These are phyloP conservation scores for Beauveria caledonica DNA, from an alignment of 2,329 filamentous ascomycete species.

Conservation along the genomic window DNA sequence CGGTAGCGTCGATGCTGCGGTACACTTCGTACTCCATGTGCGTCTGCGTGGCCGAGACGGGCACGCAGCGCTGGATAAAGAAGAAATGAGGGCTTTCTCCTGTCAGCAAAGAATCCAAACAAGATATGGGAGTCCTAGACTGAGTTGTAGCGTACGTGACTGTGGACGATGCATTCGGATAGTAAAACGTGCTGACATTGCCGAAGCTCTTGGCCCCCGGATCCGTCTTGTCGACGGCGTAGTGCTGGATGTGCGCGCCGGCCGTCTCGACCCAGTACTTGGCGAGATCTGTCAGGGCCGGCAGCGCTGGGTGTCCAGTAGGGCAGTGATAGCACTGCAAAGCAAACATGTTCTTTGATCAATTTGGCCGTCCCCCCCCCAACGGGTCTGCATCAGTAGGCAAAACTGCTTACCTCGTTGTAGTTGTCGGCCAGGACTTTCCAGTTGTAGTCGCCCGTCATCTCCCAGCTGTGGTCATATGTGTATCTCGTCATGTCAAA, in stretches of 20 bases:
- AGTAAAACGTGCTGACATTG: constrained; percentile 31
- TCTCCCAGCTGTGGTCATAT: constrained; percentile 25
- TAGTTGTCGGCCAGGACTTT: constrained; percentile 38
- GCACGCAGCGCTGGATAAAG: constrained; percentile 43
- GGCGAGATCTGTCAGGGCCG: constrained; percentile 45
- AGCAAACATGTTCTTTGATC: too few relatives aligned
- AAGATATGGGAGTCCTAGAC: too few relatives aligned
- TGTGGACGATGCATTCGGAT: constrained; percentile 30
- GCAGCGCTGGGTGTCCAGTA: constrained; percentile 49
- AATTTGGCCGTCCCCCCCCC: too few relatives aligned
- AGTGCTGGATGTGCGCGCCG: constrained; percentile 33
- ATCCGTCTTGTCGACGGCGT: constrained; percentile 24
- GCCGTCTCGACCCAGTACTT: constrained; percentile 45
- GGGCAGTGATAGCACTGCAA: constrained; percentile 40
- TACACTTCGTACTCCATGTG: constrained; percentile 44
- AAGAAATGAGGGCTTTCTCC: constrained; percentile 35
- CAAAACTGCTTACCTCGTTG: constrained; percentile 33
- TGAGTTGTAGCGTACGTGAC: constrained; percentile 34
- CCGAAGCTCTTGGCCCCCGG: constrained; percentile 26
- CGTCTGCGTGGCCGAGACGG: constrained; percentile 31
- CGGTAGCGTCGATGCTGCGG: constrained; percentile 36
- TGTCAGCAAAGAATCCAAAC: not conserved
- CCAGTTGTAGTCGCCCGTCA: constrained; percentile 31
- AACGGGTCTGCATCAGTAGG: too few relatives aligned
- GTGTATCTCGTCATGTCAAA: constrained; percentile 20